A percentile compares a stretch with the other conserved stretches of the same genome.
These are phyloP conservation scores for Plectosphaerella plurivora DNA, from an alignment of 2,329 filamentous ascomycete genomes.

Conservation along the genomic window DNA sequence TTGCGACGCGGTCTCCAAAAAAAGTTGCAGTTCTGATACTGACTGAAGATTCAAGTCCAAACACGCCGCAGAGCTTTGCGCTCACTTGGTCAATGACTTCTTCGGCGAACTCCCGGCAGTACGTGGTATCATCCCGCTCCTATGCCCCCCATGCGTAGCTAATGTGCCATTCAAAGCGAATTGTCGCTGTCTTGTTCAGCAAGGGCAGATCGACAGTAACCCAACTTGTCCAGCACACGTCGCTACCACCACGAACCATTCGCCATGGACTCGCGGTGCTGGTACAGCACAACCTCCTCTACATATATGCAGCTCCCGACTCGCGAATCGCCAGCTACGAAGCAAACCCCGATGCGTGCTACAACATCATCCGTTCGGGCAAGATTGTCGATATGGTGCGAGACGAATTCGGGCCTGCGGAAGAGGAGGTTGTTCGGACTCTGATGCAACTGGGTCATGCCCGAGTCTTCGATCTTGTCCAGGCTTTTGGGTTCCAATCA, in stretches of 20 bases:
- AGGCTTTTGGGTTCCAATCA: conserved; percentile 47
- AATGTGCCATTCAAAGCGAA: conserved; percentile 55
- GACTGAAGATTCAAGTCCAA: conserved; percentile 49
- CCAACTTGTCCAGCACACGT: conserved; percentile 67
- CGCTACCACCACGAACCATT: conserved; percentile 69
- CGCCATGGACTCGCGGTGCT: conserved; percentile 79
- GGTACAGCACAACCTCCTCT: conserved; percentile 82
- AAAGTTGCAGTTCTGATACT: conserved; percentile 7
- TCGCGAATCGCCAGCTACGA: conserved; percentile 72
- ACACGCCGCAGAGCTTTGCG: conserved; percentile 81
- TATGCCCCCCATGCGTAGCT: neutral
- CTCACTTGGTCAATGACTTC: conserved; percentile 80
- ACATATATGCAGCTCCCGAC: conserved; percentile 62
- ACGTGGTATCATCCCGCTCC: conserved; percentile 32
- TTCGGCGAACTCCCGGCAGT: conserved; percentile 92
- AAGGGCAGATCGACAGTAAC: conserved; percentile 71
- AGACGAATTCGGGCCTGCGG: conserved; percentile 67
- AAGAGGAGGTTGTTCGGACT: conserved; percentile 69
- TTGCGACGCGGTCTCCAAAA: conserved; percentile 13
- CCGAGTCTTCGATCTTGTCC: conserved; percentile 63
- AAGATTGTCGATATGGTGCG: conserved; percentile 77
- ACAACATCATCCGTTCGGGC: conserved; percentile 74
- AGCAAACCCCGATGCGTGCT: conserved; percentile 74
- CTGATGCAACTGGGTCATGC: conserved; percentile 75
- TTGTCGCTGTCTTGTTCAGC: conserved; percentile 73